Evolutionary conservation across 108 stramenopile species (phyloP).

Genomic region (Heterococcus sp.): DNA sequence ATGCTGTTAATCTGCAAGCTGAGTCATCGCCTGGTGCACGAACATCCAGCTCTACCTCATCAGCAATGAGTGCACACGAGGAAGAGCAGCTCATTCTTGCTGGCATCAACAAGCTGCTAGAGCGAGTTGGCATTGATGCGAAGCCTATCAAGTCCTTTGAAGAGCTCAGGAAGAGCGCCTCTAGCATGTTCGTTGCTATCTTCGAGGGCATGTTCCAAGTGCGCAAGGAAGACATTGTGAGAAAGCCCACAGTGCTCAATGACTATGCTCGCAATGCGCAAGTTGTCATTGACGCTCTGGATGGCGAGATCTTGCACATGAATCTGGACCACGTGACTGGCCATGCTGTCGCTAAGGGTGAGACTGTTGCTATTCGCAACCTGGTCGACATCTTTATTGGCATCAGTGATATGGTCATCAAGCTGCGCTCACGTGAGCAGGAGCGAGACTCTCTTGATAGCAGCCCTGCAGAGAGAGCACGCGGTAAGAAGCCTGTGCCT

Average conservation of each 20-base stretch:
- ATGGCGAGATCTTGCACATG: conserved; percentile 39
- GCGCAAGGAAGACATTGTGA: conserved; percentile 27
- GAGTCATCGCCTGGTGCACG: no score
- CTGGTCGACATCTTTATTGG: conserved; percentile 48
- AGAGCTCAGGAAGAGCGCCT: conserved; percentile 56
- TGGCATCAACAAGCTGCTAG: conserved; percentile 53
- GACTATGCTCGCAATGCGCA: conserved; percentile 64
- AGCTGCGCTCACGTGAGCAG: no score
- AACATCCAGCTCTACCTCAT: no score
- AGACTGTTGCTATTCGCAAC: conserved; percentile 48
- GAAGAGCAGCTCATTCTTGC: no score
- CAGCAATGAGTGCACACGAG: no score
- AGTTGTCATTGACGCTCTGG: conserved; percentile 57
- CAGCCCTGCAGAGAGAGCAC: no score
- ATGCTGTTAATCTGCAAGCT: no score
- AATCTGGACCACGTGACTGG: conserved; percentile 52
- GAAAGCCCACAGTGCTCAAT: conserved; percentile 52
- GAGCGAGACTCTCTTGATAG: no score
- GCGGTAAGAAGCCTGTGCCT: no score
- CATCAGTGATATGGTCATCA: conserved; percentile 36
- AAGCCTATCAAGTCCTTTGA: conserved; percentile 58
- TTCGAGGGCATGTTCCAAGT: conserved; percentile 63
- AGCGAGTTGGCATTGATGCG: conserved; percentile 41
- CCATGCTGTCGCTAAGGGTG: conserved; percentile 47
- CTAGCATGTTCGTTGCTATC: conserved; percentile 63